These are phyloP conservation scores for Tagetes patula DNA, from an alignment of 129 eudicot genomes.

Conservation along the genomic window DNA sequence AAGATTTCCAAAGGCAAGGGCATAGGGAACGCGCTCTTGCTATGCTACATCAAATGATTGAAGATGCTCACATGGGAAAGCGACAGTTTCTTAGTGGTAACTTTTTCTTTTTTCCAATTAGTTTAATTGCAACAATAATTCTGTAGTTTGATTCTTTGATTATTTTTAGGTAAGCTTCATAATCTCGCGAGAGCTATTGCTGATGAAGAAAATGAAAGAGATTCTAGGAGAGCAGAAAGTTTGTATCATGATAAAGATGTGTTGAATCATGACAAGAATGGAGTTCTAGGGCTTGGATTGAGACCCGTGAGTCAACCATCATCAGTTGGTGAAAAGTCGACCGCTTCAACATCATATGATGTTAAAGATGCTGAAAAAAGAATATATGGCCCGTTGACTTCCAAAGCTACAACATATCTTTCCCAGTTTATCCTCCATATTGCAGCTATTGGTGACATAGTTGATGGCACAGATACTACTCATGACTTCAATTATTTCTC, in stretches of 20 bases:
- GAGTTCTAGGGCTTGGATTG: constrained; percentile 86
- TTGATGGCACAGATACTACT: constrained; percentile 97
- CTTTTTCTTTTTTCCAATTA: constrained; percentile 4
- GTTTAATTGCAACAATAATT: constrained; percentile 3
- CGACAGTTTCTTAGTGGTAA: constrained; percentile 94
- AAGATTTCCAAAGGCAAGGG: constrained; percentile 68
- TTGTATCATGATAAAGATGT: constrained; percentile 48
- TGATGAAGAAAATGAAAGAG: constrained; percentile 84
- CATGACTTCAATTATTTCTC: constrained; percentile 99
- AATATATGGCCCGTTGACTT: constrained; percentile 63
- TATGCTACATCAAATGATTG: constrained; percentile 97
- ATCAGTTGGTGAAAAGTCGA: constrained; percentile 47
- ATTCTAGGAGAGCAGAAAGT: constrained; percentile 46
- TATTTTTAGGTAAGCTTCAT: constrained; percentile 80
- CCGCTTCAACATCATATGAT: constrained; percentile 52
- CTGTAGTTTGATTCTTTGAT: constrained; percentile 2
- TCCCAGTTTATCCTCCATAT: constrained; percentile 93
- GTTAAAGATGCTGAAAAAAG: constrained; percentile 81
- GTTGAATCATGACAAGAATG: constrained; percentile 47
- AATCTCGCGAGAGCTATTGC: constrained; percentile 98
- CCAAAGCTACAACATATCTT: constrained; percentile 76
- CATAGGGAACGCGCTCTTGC: constrained; percentile 94
- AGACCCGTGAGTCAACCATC: constrained; percentile 50
- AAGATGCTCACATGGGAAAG: constrained; percentile 97
- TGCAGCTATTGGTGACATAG: constrained; percentile 98